A percentile compares a stretch with the other conserved stretches of the same genome.
Evolutionary conservation across 306 rosid species (phyloP).

Genomic region (Citrullus colocynthis): DNA sequence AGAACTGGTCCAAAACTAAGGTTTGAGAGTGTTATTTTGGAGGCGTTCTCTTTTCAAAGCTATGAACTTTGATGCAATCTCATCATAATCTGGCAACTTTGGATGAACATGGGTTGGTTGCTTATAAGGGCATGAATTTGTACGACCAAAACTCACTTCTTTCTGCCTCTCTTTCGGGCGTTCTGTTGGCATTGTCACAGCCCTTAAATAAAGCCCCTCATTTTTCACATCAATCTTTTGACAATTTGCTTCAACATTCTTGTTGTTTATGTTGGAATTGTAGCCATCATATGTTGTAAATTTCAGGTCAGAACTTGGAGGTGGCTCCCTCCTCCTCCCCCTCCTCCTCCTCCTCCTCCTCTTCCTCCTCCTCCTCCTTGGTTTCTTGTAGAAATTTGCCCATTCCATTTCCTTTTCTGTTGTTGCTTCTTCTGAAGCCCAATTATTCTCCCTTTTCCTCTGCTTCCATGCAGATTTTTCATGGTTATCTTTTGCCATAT

Average conservation of each 20-base stretch:
- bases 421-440: not conserved
- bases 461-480: no score
- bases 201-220: constrained; percentile 30
- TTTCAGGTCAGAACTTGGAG: constrained; percentile 6
- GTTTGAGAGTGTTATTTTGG: constrained; percentile 9
- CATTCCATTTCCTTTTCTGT: not conserved
- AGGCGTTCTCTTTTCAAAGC: constrained; percentile 43
- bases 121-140: constrained; percentile 38
- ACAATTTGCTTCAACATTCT: no score
- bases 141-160: constrained; percentile 32
- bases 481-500: no score
- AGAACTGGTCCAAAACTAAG: not conserved
- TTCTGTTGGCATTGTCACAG: constrained; percentile 49
- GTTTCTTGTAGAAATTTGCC: constrained; percentile 3
- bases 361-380: constrained; percentile 17
- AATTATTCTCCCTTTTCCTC: no score
- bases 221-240: not conserved
- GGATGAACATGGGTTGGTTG: constrained; percentile 68
- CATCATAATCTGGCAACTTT: constrained; percentile 64
- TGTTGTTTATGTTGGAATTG: constrained; percentile 6
- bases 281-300: constrained; percentile 15
- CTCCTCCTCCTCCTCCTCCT: constrained; percentile 16
- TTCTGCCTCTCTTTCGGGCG: constrained; percentile 4
- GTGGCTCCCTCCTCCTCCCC: constrained; percentile 12
- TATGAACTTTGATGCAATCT: constrained; percentile 44